Evolutionary conservation across 257 asterid genomes (phyloP).

Genomic region (Nicotiana benthamiana): DNA sequence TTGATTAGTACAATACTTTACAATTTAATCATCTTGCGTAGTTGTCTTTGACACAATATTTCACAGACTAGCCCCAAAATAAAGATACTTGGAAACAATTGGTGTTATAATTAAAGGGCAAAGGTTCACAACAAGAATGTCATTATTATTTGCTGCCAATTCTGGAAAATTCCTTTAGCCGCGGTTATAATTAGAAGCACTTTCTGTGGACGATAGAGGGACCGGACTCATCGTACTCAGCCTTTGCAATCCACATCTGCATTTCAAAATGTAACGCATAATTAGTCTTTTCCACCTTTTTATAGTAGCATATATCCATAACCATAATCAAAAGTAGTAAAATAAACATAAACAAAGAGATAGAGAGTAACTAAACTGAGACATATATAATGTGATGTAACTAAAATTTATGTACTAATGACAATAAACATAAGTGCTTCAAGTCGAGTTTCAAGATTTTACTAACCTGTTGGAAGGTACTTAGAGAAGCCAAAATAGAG

Average conservation of each 20-base stretch:
- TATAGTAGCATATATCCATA: background rate
- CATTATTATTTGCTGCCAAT: background rate
- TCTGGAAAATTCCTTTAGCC: background rate
- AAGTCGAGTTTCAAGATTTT: background rate
- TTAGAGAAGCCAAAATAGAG: constrained; percentile 36
- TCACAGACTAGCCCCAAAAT: background rate
- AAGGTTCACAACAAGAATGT: background rate
- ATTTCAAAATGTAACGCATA: background rate
- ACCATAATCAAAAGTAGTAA: background rate
- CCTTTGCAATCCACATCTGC: constrained; percentile 15
- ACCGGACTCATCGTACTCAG: constrained; percentile 8
- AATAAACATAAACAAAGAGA: background rate
- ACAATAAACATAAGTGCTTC: background rate
- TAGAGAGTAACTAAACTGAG: background rate
- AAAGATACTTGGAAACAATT: background rate
- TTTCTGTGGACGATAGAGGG: constrained; percentile 11
- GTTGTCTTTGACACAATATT: background rate
- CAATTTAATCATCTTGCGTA: background rate
- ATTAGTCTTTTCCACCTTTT: background rate
- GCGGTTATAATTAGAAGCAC: constrained; percentile 3
- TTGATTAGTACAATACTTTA: background rate
- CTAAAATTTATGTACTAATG: background rate
- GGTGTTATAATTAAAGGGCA: background rate
- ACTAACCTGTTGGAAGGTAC: constrained; percentile 39
- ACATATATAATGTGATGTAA: background rate